Conservation (phyloP, 208 protist genomes). For the Wallacemonas sp. region DNA sequence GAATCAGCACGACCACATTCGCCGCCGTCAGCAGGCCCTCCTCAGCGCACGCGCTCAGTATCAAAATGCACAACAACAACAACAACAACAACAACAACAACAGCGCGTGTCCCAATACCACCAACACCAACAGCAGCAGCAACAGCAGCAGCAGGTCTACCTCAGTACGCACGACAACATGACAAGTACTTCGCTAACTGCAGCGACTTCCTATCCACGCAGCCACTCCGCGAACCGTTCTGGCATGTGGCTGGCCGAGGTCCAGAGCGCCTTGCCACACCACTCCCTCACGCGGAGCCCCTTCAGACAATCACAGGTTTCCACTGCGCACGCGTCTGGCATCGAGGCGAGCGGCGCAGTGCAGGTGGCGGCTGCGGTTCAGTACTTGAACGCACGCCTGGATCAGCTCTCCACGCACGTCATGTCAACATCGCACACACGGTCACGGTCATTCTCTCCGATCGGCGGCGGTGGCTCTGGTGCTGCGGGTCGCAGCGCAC, state of each 20-base stretch:
- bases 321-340: not conserved
- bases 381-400: constrained; percentile 2
- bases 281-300: not conserved
- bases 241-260: not conserved
- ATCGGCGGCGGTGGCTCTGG: too few relatives aligned
- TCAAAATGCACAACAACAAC: constrained; percentile 16
- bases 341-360: not conserved
- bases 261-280: not conserved
- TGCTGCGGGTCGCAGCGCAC: not conserved
- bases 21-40: constrained; percentile 35
- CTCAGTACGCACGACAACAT: not conserved
- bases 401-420: constrained; percentile 6
- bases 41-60: constrained; percentile 29
- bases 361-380: constrained; percentile 2
- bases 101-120: too few relatives aligned
- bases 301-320: not conserved
- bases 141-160: constrained; percentile 3
- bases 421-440: too few relatives aligned
- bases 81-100: constrained; percentile 16
- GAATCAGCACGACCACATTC: constrained; percentile 22
- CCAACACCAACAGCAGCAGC: constrained; percentile 8
- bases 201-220: not conserved
- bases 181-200: too few relatives aligned
- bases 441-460: too few relatives aligned
- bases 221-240: not conserved